Conservation (phyloP, 2,329 filamentous ascomycete genomes). For the Daldinia sp. region DNA sequence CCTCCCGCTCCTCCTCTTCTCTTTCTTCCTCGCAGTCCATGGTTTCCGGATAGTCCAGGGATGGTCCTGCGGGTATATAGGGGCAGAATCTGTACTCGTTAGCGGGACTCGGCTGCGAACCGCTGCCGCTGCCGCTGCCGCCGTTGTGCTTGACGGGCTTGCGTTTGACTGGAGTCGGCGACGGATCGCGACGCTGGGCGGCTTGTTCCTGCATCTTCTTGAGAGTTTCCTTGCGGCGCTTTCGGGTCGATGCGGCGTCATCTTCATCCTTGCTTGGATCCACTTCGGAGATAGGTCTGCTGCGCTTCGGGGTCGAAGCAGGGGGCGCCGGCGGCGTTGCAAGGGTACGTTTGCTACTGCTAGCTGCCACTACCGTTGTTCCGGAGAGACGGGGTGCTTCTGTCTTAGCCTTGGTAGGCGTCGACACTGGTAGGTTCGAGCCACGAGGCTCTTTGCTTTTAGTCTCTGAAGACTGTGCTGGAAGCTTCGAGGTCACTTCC, state of each 20-base stretch:
- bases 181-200: no score
- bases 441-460: constrained; percentile 20
- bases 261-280: neutral
- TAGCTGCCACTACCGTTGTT: neutral
- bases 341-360: neutral
- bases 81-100: no score
- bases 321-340: neutral
- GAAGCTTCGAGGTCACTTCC: constrained; percentile 7
- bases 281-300: neutral
- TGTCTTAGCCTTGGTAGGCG: neutral
- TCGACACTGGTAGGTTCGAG: neutral
- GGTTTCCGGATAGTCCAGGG: no score
- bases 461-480: constrained; percentile 2
- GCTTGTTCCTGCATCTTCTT: neutral
- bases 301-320: constrained; percentile 4
- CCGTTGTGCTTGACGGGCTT: no score
- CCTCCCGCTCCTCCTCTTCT: no score
- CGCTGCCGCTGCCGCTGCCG: no score
- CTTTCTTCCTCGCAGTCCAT: no score
- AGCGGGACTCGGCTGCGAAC: no score
- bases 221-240: constrained; percentile 10
- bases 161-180: no score
- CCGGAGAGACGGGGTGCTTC: neutral
- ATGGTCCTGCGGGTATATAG: no score
- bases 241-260: neutral